These are phyloP conservation scores for Rhodocollybia butyracea DNA, from an alignment of 768 basidiomycete genomes.

Conservation along the genomic window DNA sequence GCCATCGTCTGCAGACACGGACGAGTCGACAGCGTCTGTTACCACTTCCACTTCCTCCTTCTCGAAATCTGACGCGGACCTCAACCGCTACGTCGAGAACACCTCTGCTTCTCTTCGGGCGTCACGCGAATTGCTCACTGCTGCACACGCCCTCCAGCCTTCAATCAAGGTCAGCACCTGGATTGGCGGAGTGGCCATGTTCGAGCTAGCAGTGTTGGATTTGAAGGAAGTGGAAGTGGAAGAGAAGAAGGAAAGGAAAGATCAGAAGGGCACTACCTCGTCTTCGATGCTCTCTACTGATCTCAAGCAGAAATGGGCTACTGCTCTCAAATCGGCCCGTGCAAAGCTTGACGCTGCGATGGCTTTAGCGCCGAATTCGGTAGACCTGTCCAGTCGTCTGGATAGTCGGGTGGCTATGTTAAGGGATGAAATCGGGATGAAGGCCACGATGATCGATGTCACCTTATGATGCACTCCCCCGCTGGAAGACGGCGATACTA, in stretches of 20 bases:
- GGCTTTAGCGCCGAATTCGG: slow-evolving; percentile 44
- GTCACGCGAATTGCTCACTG: slow-evolving; percentile 35
- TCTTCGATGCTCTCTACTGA: neutral
- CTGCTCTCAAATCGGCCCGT: slow-evolving; percentile 43
- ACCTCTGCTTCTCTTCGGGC: slow-evolving; percentile 14
- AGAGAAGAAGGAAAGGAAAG: slow-evolving; percentile 16
- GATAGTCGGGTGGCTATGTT: slow-evolving; percentile 71
- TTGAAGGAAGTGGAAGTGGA: slow-evolving; percentile 51
- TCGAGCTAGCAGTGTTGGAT: slow-evolving; percentile 71
- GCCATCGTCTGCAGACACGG: too few relatives aligned
- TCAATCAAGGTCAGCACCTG: slow-evolving; percentile 55
- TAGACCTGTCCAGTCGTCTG: slow-evolving; percentile 64
- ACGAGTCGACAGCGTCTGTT: neutral
- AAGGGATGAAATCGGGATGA: slow-evolving; percentile 63
- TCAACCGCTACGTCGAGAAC: neutral
- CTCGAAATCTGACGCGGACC: neutral
- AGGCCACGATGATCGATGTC: slow-evolving; percentile 42
- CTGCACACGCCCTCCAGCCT: slow-evolving; percentile 38
- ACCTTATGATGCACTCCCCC: neutral
- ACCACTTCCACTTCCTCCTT: neutral
- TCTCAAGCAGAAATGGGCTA: slow-evolving; percentile 43
- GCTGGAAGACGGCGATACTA: too few relatives aligned
- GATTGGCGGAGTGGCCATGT: slow-evolving; percentile 63
- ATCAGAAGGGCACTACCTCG: too few relatives aligned
- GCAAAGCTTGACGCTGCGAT: slow-evolving; percentile 52